Conservation (phyloP, 257 asterid genomes). For the Nicotiana obtusifolia region DNA sequence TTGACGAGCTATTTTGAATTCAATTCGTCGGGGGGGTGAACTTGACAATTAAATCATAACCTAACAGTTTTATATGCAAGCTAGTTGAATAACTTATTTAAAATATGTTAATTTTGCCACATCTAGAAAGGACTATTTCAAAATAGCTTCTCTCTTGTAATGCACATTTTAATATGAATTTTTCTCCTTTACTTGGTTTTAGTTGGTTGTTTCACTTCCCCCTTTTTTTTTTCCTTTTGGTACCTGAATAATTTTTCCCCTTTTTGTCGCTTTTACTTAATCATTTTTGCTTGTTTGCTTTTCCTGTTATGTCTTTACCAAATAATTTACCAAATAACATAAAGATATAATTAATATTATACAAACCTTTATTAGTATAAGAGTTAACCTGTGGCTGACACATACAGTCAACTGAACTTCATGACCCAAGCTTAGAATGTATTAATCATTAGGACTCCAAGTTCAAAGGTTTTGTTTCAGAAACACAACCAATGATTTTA, state of each 20-base stretch:
- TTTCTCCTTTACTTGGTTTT: neutral
- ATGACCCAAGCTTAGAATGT: neutral
- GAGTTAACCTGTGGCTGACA: neutral
- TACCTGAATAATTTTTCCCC: neutral
- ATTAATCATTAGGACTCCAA: neutral
- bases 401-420: neutral
- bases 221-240: neutral
- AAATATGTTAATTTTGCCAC: too few species aligned
- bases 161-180: neutral
- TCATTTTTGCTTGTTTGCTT: neutral
- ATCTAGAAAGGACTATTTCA: neutral
- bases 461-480: neutral
- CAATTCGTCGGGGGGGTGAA: too few species aligned
- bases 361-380: neutral
- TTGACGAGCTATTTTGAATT: too few species aligned
- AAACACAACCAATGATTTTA: neutral
- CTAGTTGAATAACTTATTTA: too few species aligned
- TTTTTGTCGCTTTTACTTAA: neutral
- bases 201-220: neutral
- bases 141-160: neutral
- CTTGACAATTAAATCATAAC: too few species aligned
- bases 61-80: too few species aligned
- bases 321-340: too few species aligned
- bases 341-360: too few species aligned
- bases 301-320: neutral